phyloP scores from a whole-genome alignment of 2,329 filamentous ascomycete genomes.

The Pseudogymnoascus sp. region DNA sequence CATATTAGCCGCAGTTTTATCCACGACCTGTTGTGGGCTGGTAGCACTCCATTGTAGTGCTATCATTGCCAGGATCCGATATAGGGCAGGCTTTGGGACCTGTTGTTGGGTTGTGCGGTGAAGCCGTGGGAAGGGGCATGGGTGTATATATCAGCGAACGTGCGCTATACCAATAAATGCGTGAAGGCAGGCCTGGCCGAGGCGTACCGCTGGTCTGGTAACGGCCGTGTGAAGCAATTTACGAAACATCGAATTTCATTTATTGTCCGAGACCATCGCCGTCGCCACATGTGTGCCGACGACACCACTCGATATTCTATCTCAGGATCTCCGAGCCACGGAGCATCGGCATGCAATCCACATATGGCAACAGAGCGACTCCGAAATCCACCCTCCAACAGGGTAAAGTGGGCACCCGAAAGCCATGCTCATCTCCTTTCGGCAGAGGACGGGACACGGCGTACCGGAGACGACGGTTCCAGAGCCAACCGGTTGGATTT shows the following conservation, averaged over 20 bases:
- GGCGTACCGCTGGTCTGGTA: not conserved
- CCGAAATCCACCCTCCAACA: not conserved
- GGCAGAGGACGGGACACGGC: not conserved
- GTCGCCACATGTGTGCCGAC: not conserved
- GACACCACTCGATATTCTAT: not conserved
- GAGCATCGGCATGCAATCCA: not conserved
- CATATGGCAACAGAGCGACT: not conserved
- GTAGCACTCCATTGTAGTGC: not conserved
- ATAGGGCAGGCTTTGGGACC: not conserved
- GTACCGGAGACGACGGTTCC: not conserved
- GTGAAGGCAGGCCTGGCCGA: not conserved
- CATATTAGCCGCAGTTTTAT: not conserved
- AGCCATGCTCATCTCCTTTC: not conserved
- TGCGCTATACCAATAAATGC: not conserved
- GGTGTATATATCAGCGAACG: constrained; percentile 3
- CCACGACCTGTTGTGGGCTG: not conserved
- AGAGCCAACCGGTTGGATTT: constrained; percentile 4
- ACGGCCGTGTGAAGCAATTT: not conserved
- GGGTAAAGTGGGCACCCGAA: not conserved
- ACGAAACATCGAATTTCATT: not conserved
- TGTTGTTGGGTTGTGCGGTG: not conserved
- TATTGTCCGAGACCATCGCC: not conserved
- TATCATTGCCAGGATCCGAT: not conserved
- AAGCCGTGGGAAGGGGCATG: not conserved
- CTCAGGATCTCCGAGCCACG: not conserved